Evolutionary conservation across 2,329 filamentous ascomycete species (phyloP), one percentile per base, ranked within the genome.

Genomic region (Didymella pinodella): DNA sequence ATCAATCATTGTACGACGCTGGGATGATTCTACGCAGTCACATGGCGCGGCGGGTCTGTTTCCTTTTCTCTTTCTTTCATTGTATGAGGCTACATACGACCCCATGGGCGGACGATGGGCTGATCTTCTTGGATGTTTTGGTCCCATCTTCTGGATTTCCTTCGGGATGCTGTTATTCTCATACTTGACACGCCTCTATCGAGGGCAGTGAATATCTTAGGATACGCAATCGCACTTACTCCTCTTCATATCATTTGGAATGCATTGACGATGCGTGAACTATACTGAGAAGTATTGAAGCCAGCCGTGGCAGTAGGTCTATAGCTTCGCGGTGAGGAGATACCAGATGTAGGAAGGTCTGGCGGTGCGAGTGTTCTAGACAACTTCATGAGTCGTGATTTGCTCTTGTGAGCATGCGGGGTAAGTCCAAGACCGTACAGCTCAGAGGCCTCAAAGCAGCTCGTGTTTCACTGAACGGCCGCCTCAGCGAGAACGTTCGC

Each of bases 21-120:
- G 71, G 73, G 69, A 78, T 73, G 75, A 77, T 71, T 70, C 70
- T 75, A 74, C 68, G 69, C 69, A 69, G 65, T 70, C 68, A 66
- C 63, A 66, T 64, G 65, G 67, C 67, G 68, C 65, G 68, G 54
- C 62, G 66, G 65, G 61, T 66, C 70, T 63, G 64, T 66, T 65
- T 49, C 64, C 57, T 64, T 36, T 48, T 61, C 64, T 64, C 45
- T 50, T 59, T 61, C 48, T 69, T 71, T 63, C 65, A 52, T 65
- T 76, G 73, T 76, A 75, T 68, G 69, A 73, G 68, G 70, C 65
- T 67, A 65, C 67, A 68, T 61, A 67, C 56, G 61, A 60, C 61
- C 64, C 65, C 57, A 32, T 32, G 52, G 53, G 49, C 38, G 53
- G 61, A 61, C 36, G 48, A 50, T 66, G 65, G 69, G 65, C 65